A percentile compares a stretch with the other conserved stretches of the same genome.
phyloP scores from a whole-genome alignment of 192 early-diverging fungal species.

The Thamnidium elegans region DNA sequence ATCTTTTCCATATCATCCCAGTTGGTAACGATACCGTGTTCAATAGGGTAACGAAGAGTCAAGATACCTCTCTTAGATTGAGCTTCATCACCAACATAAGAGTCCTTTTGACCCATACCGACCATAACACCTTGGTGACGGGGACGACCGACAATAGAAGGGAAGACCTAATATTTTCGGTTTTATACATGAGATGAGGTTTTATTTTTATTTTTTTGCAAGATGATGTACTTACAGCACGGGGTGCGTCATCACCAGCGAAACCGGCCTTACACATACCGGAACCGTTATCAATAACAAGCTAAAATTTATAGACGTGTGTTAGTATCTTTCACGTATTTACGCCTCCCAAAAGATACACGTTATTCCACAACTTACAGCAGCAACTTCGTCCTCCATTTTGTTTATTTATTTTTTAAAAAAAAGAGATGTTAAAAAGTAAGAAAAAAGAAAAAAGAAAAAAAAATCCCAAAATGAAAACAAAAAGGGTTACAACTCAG shows the following conservation, averaged over 20 bases:
- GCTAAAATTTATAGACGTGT: constrained; percentile 40
- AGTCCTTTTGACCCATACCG: constrained; percentile 90
- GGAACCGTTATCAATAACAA: constrained; percentile 92
- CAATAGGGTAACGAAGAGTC: constrained; percentile 84
- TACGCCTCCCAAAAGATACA: too few relatives aligned
- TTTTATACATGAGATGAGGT: background rate
- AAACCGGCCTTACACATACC: constrained; percentile 96
- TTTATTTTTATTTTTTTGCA: background rate
- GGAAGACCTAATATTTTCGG: constrained; percentile 51
- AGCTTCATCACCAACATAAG: constrained; percentile 89
- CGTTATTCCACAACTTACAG: constrained; percentile 56
- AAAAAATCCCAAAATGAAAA: background rate
- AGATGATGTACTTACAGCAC: constrained; percentile 57
- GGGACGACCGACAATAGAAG: constrained; percentile 83
- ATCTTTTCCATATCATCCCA: constrained; percentile 95
- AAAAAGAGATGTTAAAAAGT: constrained; percentile 12
- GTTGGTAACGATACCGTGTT: constrained; percentile 92
- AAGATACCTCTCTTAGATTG: constrained; percentile 89
- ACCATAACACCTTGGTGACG: constrained; percentile 89
- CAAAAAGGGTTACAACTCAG: background rate
- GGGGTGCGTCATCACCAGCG: constrained; percentile 88
- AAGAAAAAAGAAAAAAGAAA: constrained; percentile 2
- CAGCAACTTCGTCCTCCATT: constrained; percentile 84
- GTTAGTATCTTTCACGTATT: background rate
- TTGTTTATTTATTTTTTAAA: constrained; percentile 6